Evolutionary conservation across 345 rosid genomes (phyloP), one percentile per base, ranked within the genome.

Genomic region (Lumnitzera littorea): DNA sequence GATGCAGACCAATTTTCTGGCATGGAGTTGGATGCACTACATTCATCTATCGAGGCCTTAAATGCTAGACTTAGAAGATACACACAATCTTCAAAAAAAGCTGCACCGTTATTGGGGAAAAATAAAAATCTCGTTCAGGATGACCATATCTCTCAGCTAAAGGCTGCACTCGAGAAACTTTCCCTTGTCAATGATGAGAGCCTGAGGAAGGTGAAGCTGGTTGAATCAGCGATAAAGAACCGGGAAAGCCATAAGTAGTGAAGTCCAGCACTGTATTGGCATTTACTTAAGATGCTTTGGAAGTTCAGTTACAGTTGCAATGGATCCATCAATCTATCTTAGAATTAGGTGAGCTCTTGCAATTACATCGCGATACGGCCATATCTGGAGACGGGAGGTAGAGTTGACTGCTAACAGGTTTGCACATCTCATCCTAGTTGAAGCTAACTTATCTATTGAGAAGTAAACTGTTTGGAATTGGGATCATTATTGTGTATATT

Each of bases 11-110:
- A 80, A 46, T 84, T 82, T 61, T 41, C 70, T 4, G 85, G 82
- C 63, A 80, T 84, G 15, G 96, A 88, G 76, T 68, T 88, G 70
- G 91, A 80, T 46, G 88, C 91, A 25, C 66, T 95, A 70, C 89
- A 58, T 50, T 74, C 87, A 60, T 84, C 96, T 17, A 83, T 94
- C 5, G 85, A 82, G 41, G 73, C 95, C n/a, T 66, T 86, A 43
- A 69, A 61, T 70, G 96, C 88, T 12, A 77, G 96, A 78, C 74
- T 78, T 57, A 78, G 72, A 53, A 83, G 85, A 78, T 67, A 70
- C 15, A 55, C 70, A 17, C 78, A 75, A 55, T 77, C 85, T 58
- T 64, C 75, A 43, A 83, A 79, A 62, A 73, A 31, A 53, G 76
- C 7, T 36, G 43, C 76, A 64, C 82, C 72, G 51, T 67, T 72